phyloP scores from a whole-genome alignment of 2,329 filamentous ascomycete species.

The Aspergillus oerlinghausenensis region DNA sequence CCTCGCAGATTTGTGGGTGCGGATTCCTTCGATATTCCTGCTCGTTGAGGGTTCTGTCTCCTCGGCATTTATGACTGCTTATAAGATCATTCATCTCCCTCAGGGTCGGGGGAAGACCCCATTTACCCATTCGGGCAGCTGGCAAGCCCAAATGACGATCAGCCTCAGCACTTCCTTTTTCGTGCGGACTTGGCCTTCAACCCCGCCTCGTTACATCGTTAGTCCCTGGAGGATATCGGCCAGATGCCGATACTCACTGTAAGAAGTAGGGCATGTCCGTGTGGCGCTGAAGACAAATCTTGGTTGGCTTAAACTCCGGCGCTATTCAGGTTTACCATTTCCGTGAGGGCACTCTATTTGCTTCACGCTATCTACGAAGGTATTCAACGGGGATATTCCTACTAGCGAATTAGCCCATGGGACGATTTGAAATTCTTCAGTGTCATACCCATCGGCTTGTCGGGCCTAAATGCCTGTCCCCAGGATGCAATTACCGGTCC shows the following conservation, averaged over 20 bases:
- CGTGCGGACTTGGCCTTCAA: not conserved
- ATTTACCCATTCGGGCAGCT: not conserved
- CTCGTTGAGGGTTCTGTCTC: no score
- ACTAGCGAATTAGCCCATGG: not conserved
- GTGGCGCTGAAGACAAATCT: not conserved
- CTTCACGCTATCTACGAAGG: not conserved
- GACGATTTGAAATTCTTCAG: not conserved
- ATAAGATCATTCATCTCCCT: no score
- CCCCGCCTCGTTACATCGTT: no score
- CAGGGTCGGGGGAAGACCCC: not conserved
- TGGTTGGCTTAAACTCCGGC: not conserved
- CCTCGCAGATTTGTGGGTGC: no score
- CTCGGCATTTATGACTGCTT: not conserved
- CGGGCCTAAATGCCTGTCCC: not conserved
- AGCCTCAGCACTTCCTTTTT: not conserved
- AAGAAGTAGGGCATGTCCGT: not conserved
- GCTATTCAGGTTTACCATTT: not conserved
- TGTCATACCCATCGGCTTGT: not conserved
- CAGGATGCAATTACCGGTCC: not conserved
- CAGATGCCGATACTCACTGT: not conserved
- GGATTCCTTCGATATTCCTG: not conserved
- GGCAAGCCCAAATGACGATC: not conserved
- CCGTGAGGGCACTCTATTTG: not conserved
- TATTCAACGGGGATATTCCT: not conserved
- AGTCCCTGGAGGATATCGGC: not conserved